Base-by-base conservation (phyloP, 2,329 filamentous ascomycete species). In the Aspergillus ustus region DNA sequence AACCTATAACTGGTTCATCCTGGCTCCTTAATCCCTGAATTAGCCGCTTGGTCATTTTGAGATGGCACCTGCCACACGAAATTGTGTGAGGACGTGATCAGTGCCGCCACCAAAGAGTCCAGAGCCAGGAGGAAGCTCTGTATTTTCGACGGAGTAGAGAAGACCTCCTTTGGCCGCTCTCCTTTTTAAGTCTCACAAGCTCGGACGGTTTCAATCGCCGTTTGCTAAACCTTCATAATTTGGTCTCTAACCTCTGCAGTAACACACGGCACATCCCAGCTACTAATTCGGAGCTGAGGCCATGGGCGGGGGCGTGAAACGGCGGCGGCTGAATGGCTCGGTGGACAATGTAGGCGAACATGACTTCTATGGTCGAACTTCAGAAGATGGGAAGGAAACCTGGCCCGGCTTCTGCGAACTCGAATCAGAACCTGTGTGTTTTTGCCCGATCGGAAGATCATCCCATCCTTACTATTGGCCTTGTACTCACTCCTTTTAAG, bases 401-500 rank as follows among this genome's bases (percentile, higher is more conserved):
- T 82, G 80, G 81, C 77, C 77, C 67, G 81, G 81, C 17, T 81
- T 81, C 60, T 81, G 79, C 66, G 93, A 97, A 72, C 84, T 98
- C 53, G 93, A 97, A 77, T 96, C 92, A 7, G 93, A 97, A 64
- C 93, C 93, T 7, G 92, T 92, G 77, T 77, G 85, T 46, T 40
- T 25, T 40, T 40, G 34, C 9, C 34, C 34, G 13, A 40, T 50
- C 11, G 4, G 11, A 13, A 9, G 22, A 25, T 11, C 46, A 22
- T 25, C 15, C 28, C 9, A 49, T 49, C 50, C n/a, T 19, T 9
- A 34, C 28, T 20, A 40, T 20, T 20, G 19, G 34, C 13, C 7
- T 17, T 44, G 31, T 59, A 44, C 31, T 61, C 44, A 51, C 37
- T 25, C 20, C 11, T 37, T 37, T n/a, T 7, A 52, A 93, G 91